phyloP scores from a whole-genome alignment of 164 flowering plant genomes.

The Tetracentron sinense region DNA sequence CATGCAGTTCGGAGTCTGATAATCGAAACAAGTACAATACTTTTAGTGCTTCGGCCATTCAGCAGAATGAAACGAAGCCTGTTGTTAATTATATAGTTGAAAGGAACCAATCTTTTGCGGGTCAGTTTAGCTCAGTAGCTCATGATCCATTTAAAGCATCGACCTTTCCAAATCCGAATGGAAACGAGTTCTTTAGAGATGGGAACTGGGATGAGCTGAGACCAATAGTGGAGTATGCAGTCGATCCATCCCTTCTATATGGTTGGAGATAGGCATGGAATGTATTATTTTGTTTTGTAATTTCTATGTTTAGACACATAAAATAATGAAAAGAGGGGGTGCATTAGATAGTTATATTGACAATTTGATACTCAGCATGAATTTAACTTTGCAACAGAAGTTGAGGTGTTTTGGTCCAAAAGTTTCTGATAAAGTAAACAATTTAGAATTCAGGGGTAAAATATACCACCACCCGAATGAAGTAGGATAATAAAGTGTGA shows the following conservation, averaged over 20 bases:
- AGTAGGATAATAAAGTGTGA: too few species aligned
- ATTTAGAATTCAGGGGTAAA: too few species aligned
- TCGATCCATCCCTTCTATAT: conserved; percentile 20
- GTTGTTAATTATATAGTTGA: conserved; percentile 12
- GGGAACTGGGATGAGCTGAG: conserved; percentile 56
- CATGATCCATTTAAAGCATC: conserved; percentile 17
- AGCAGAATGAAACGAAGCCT: conserved; percentile 21
- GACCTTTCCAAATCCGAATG: conserved; percentile 7
- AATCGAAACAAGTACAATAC: conserved; percentile 19
- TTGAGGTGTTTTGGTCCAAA: not conserved
- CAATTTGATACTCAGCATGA: not conserved
- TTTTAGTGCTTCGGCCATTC: conserved; percentile 13
- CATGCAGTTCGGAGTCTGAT: conserved; percentile 42
- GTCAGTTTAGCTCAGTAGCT: conserved; percentile 15
- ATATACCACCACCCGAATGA: too few species aligned
- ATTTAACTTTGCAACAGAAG: not conserved
- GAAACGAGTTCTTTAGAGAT: conserved; percentile 14
- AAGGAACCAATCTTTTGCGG: conserved; percentile 9
- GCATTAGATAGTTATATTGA: not conserved
- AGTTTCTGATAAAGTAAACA: not conserved
- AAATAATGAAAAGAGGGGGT: not conserved
- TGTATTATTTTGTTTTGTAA: not conserved
- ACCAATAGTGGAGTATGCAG: conserved; percentile 32
- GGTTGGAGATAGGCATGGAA: conserved; percentile 7
- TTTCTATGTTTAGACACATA: not conserved